Base-by-base conservation (phyloP, 768 basidiomycete genomes). In the Suillus paluster region DNA sequence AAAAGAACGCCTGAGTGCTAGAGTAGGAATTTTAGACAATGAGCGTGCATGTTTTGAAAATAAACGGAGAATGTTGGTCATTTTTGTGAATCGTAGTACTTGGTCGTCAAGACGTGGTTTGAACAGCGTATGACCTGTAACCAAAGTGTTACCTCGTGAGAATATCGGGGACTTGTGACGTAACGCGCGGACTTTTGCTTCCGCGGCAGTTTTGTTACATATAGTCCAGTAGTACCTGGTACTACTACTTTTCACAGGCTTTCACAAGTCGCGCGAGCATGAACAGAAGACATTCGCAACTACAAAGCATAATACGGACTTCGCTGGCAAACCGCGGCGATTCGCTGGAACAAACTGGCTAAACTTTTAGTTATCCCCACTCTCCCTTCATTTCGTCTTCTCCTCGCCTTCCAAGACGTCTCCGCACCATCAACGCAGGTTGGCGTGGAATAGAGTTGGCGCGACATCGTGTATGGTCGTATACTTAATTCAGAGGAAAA, bases 1-100 rank as follows among this genome's bases (percentile, higher is more conserved):
- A 76, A 91, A 89, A 0, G 82, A 68, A 63, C 89, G 87, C 19
- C 23, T 17, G 38, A 25, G 33, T 38, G 49, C 23, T 39, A n/a
- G 8, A 30, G 34, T 15, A 25, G 1, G 44, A 12, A 12, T n/a
- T 58, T 45, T 27, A 23, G 25, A 50, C 45, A 67, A 46, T 60
- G 55, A 19, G 44, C 64, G 64, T 14, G 44, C 39, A 50, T 23
- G 12, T 17, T 58, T 34, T 8, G 55, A 45, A 7, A 63, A 27
- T 27, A 63, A 9, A 59, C 55, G 52, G 59, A 60, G 41, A 30
- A 27, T n/a, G 27, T 49, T 61, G 23, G 50, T 68, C 72, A 73
- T 73, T 30, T 3, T 30, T 64, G 14, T 63, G 33, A 36, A 27
- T 11, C n/a, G 8, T 25, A 19, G 23, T 39, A n/a, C n/a, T n/a